These are phyloP conservation scores for Podila verticillata DNA, from an alignment of 192 early-diverging fungal species.

Conservation along the genomic window DNA sequence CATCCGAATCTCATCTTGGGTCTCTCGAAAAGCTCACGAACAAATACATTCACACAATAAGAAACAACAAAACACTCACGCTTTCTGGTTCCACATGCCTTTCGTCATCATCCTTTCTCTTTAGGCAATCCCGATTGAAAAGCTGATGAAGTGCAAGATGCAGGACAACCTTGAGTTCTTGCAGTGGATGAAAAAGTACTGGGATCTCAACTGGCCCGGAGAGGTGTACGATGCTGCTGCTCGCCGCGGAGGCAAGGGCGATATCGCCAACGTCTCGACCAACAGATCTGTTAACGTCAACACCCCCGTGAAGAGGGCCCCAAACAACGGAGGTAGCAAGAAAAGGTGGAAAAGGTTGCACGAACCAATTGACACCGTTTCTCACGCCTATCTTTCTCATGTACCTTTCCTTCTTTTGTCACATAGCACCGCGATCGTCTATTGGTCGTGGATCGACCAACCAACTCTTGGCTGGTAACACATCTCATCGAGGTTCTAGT, in stretches of 20 bases:
- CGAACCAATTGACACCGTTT: background rate
- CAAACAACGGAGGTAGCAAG: conserved; percentile 43
- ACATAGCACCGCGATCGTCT: background rate
- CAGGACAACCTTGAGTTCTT: conserved; percentile 99
- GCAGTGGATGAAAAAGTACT: conserved; percentile 93
- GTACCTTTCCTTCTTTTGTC: background rate
- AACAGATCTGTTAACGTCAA: conserved; percentile 40
- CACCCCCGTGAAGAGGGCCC: conserved; percentile 35
- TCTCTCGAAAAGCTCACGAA: background rate
- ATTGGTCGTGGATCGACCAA: conserved; percentile 7
- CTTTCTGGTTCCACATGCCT: background rate
- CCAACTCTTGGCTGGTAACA: conserved; percentile 23
- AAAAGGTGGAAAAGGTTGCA: background rate
- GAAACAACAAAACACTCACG: background rate
- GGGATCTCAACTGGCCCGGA: conserved; percentile 87
- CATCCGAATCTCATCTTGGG: background rate
- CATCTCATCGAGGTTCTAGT: conserved; percentile 19
- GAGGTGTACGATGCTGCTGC: conserved; percentile 83
- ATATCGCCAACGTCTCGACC: conserved; percentile 17
- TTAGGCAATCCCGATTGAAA: conserved; percentile 85
- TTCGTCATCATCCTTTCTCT: background rate
- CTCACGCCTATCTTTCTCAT: background rate
- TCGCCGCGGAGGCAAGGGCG: conserved; percentile 61
- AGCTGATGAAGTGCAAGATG: conserved; percentile 94
- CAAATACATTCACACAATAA: background rate